Base-by-base conservation (phyloP, 768 basidiomycete species). In the Vararia minispora region DNA sequence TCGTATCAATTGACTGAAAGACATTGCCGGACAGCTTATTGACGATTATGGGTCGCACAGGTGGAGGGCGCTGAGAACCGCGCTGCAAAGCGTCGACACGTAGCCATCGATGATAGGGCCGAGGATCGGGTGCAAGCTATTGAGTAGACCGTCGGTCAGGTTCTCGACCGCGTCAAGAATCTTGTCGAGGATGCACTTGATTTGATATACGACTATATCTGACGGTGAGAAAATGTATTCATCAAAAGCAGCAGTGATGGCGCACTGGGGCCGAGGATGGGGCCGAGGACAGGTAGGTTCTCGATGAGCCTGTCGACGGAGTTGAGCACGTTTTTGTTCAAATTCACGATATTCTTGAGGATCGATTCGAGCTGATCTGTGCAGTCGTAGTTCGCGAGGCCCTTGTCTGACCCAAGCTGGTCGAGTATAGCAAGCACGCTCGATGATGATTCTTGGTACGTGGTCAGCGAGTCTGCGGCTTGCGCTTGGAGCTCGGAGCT, bases 151-250 rank as follows among this genome's bases (percentile, higher is more conserved):
- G 47, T 79, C 78, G 12, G 62, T 56, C 12, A 70, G 23, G 47
- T 74, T 63, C 52, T 76, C 72, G 2, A 59, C 48, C 5, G 52
- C 51, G 47, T 81, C 60, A 28, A 80, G 55, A 20, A 72, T 37
- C 3, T 57, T 57, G 46, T 76, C 74, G 23, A 79, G 35, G 18
- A 72, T 42, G 49, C 80, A 80, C 52, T 83, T 80, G 53, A 78
- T 51, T 8, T 72, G 58, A 43, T 74, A 72, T 7, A 77, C 58
- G 45, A 72, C 79, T 82, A 35, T 1, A 28, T 28, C 12, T 29
- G 18, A 17, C 22, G 42, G 29, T 26, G 30, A 27, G 6, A 23
- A 13, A 13, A 28, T 34, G 40, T 11, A 35, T 24, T 27, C 20
- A 42, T 23, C 21, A 26, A 22, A 24, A 33, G 40, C 5, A 33